These are phyloP conservation scores for Lasiodiplodia sp. DNA, from an alignment of 2,329 filamentous ascomycete species.

Conservation along the genomic window DNA sequence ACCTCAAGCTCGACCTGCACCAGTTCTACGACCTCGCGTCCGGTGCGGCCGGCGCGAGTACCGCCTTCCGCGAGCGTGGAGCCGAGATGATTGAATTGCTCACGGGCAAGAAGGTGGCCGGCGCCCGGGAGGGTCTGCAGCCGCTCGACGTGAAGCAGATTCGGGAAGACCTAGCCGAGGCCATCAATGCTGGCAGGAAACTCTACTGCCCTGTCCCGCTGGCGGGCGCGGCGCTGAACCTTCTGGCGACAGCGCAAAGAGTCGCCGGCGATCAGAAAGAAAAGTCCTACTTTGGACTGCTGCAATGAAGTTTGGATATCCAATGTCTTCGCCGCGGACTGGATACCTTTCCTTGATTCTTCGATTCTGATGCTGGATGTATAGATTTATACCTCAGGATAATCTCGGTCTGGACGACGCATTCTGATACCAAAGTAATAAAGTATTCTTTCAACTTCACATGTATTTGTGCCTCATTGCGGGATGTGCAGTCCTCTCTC, in stretches of 20 bases:
- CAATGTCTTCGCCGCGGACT: background rate
- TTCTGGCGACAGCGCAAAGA: constrained; percentile 33
- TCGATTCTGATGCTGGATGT: constrained; percentile 10
- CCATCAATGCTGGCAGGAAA: constrained; percentile 43
- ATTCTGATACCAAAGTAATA: background rate
- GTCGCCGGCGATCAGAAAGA: constrained; percentile 7
- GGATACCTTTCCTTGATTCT: background rate
- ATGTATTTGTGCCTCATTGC: background rate
- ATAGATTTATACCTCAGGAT: constrained; percentile 20
- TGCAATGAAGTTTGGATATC: background rate
- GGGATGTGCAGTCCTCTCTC: background rate
- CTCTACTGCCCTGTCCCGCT: constrained; percentile 46
- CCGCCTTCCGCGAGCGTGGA: constrained; percentile 44
- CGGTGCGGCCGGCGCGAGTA: constrained; percentile 48
- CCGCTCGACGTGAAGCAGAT: constrained; percentile 35
- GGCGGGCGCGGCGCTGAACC: constrained; percentile 43
- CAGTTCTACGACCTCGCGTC: constrained; percentile 47
- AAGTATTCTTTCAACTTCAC: background rate
- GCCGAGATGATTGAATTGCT: constrained; percentile 43
- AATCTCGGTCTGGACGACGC: background rate
- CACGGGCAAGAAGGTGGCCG: constrained; percentile 37
- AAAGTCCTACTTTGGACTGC: constrained; percentile 14
- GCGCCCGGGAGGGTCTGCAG: constrained; percentile 32
- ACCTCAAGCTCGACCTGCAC: constrained; percentile 45
- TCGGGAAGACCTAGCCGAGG: constrained; percentile 39